These are phyloP conservation scores for Tulasnella sp. DNA, from an alignment of 768 basidiomycete genomes.

Conservation along the genomic window DNA sequence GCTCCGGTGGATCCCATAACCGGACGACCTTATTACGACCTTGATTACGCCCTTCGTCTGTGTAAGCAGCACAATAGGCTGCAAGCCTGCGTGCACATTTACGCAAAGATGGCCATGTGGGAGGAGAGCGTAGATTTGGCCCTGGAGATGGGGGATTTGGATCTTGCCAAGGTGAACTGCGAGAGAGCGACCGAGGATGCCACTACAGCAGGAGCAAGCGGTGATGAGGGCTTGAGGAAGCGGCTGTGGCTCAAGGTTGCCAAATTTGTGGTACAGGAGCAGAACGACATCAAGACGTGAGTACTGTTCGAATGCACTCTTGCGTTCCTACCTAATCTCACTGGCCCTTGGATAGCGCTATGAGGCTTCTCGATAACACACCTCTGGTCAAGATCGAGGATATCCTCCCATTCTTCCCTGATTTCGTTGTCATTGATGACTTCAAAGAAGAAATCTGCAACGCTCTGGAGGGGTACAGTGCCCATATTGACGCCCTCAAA, in stretches of 20 bases:
- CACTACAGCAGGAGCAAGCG: background rate
- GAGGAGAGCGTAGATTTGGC: conserved; percentile 96
- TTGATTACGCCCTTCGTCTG: conserved; percentile 91
- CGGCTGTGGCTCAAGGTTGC: conserved; percentile 98
- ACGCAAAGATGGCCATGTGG: conserved; percentile 95
- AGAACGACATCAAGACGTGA: conserved; percentile 96
- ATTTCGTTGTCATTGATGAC: conserved; percentile 98
- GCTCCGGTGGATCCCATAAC: conserved; percentile 81
- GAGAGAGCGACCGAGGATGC: conserved; percentile 69
- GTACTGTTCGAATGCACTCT: conserved; percentile 39
- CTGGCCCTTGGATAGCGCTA: conserved; percentile 59
- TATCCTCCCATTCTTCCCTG: conserved; percentile 98
- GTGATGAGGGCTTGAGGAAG: conserved; percentile 82
- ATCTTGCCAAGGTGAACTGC: conserved; percentile 91
- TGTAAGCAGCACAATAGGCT: conserved; percentile 79
- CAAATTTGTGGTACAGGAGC: conserved; percentile 96
- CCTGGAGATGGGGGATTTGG: conserved; percentile 88
- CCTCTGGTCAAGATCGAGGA: conserved; percentile 96
- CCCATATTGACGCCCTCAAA: conserved; percentile 85
- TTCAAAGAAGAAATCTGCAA: conserved; percentile 99
- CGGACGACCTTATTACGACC: conserved; percentile 86
- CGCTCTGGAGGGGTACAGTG: conserved; percentile 89
- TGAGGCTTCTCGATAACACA: conserved; percentile 93
- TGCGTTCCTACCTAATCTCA: background rate
- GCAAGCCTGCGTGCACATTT: conserved; percentile 92